Percentiles rank a stretch among this genome's conserved stretches.
phyloP scores from a whole-genome alignment of 257 asterid genomes.

The Solanum chiquidenum region DNA sequence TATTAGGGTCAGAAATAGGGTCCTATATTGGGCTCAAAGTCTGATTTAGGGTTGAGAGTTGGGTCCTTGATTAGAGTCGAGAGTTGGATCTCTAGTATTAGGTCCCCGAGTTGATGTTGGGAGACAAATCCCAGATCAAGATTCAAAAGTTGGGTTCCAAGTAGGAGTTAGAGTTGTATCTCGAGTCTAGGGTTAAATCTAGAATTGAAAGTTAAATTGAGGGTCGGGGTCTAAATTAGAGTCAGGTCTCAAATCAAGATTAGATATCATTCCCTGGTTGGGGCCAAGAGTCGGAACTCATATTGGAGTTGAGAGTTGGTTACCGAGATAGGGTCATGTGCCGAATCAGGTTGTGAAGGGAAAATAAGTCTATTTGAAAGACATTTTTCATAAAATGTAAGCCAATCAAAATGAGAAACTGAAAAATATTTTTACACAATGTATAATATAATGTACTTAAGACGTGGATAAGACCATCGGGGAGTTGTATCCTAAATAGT shows the following conservation, averaged over 20 bases:
- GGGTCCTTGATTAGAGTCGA: background rate
- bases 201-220: background rate
- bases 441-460: background rate
- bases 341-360: background rate
- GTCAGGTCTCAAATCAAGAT: background rate
- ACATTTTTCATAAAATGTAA: background rate
- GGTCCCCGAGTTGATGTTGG: background rate
- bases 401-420: background rate
- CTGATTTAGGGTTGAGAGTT: background rate
- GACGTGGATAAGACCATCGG: background rate
- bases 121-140: background rate
- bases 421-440: background rate
- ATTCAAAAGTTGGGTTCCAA: background rate
- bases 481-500: background rate
- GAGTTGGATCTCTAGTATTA: background rate
- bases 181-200: background rate
- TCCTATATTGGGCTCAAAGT: background rate
- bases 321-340: background rate
- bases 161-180: background rate
- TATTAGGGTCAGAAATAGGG: background rate
- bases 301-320: background rate
- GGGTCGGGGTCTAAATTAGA: background rate
- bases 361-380: background rate
- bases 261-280: background rate
- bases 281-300: background rate